Evolutionary conservation across 129 eudicot genomes (phyloP).

Genomic region (Helianthus annuus): DNA sequence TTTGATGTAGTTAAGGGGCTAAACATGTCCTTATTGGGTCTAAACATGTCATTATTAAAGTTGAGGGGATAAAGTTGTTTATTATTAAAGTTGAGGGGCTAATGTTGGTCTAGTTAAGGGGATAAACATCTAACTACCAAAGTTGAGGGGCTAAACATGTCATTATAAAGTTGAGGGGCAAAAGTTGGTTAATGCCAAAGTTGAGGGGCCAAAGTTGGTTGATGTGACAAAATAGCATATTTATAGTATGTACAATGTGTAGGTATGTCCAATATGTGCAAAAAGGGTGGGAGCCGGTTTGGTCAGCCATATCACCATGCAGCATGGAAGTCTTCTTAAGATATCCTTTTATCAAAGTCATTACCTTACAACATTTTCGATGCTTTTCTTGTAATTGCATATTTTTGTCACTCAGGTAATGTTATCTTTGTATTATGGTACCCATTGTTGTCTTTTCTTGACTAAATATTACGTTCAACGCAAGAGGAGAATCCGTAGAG

Average conservation of each 20-base stretch:
- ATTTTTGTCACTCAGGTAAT: not conserved
- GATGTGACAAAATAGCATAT: too few relatives aligned
- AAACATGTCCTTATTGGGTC: too few relatives aligned
- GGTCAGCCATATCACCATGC: slow-evolving; percentile 75
- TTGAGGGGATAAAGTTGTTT: too few relatives aligned
- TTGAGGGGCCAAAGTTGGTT: too few relatives aligned
- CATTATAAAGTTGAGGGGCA: too few relatives aligned
- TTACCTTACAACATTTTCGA: not conserved
- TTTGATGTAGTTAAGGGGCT: too few relatives aligned
- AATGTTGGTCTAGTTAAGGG: too few relatives aligned
- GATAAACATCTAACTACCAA: too few relatives aligned
- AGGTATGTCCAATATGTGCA: slow-evolving; percentile 87
- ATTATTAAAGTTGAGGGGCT: too few relatives aligned
- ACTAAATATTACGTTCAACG: slow-evolving; percentile 71
- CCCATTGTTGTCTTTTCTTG: slow-evolving; percentile 42
- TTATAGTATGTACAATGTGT: slow-evolving; percentile 9
- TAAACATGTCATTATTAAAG: too few relatives aligned
- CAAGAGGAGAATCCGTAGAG: slow-evolving; percentile 67
- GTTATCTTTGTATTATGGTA: not conserved
- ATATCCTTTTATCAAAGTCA: slow-evolving; percentile 59
- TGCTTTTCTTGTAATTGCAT: slow-evolving; percentile 3
- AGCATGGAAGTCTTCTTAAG: slow-evolving; percentile 78
- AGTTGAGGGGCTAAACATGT: too few relatives aligned
- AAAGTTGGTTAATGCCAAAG: too few relatives aligned
- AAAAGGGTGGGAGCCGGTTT: slow-evolving; percentile 68